Base-by-base conservation (phyloP, 345 rosid species). In the Litchi chinensis region DNA sequence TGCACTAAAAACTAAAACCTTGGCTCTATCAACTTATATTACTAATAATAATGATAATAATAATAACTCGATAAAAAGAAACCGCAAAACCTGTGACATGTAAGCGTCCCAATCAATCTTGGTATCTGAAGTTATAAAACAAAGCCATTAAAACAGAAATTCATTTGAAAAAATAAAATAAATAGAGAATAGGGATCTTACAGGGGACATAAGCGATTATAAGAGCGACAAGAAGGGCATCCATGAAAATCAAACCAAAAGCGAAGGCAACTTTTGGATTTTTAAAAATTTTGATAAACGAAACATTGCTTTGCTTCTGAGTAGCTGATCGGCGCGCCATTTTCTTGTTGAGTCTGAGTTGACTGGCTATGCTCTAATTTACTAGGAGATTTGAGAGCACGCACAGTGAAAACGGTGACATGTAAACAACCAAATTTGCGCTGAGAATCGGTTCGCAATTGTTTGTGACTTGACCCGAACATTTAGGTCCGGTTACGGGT, bases 31-130 rank as follows among this genome's bases (percentile, higher is more conserved):
- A 26, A 24, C 9, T 54, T 54, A 16, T 2, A 16, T 15, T 46
- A 8, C 10, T 11, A 15, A 10, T 16, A 16, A 54, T 5, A 16
- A 10, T 32, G 37, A 52, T 15, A 15, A 50, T 12, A 50, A 50
- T 12, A 3, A 11, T 32, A 32, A 32, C 37, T 32, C 37, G 2
- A 16, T 6, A 19, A n/a, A 6, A 44, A 65, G 1, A 12, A 65
- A 19, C 32, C 26, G 78, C 7, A 3, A 75, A 11, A 95, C 98
- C 98, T 95, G 98, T 72, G 97, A 90, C 97, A 95, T 93, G 85
- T 95, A 93, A 59, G 98, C 99, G 82, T 95, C 99, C 99, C 98
- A 93, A 76, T 95, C 99, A 82, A 95, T 95, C 92, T 93, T 95
- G 69, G 97, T 95, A 86, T 95, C 99, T 93, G 92, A 59, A 71